phyloP scores from a whole-genome alignment of 2,329 filamentous ascomycete genomes.

The Paraphoma sp. region DNA sequence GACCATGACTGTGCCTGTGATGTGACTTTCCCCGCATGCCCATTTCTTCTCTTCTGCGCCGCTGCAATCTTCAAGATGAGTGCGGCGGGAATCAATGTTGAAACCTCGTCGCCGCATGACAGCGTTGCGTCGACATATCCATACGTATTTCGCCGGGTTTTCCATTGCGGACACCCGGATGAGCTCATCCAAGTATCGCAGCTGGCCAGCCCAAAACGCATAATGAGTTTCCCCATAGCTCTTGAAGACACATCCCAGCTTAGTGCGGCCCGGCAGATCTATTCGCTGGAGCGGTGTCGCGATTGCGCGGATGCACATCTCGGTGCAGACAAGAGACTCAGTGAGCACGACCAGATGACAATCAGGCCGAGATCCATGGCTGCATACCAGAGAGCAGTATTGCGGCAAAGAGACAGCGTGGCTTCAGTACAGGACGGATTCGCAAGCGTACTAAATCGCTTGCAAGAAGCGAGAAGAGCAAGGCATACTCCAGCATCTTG shows the following conservation, averaged over 20 bases:
- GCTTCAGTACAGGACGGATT: slow-evolving; percentile 1
- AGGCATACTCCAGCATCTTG: not conserved
- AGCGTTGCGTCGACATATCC: slow-evolving; percentile 7
- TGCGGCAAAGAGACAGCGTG: not conserved
- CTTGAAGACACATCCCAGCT: not conserved
- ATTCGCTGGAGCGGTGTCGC: slow-evolving; percentile 11
- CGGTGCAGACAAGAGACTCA: not conserved
- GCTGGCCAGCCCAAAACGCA: not conserved
- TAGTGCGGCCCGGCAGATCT: slow-evolving; percentile 1
- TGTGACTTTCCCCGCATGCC: not conserved
- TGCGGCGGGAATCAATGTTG: not conserved
- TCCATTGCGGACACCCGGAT: slow-evolving; percentile 22
- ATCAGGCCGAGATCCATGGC: not conserved
- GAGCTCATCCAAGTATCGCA: slow-evolving; percentile 22
- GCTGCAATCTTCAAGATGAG: not conserved
- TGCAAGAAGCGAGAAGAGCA: not conserved
- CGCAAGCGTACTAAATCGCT: slow-evolving; percentile 1
- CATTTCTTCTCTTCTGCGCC: not conserved
- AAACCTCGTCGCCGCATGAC: not conserved
- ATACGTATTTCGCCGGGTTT: slow-evolving; percentile 20
- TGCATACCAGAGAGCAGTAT: slow-evolving; percentile 3
- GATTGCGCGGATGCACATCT: slow-evolving; percentile 8
- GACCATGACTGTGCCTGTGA: not conserved
- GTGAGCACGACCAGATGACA: not conserved
- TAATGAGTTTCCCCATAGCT: not conserved